A percentile compares a stretch with the other conserved stretches of the same genome.
Evolutionary conservation across 306 rosid genomes (phyloP).

Genomic region (Sechiopsis laciniata): DNA sequence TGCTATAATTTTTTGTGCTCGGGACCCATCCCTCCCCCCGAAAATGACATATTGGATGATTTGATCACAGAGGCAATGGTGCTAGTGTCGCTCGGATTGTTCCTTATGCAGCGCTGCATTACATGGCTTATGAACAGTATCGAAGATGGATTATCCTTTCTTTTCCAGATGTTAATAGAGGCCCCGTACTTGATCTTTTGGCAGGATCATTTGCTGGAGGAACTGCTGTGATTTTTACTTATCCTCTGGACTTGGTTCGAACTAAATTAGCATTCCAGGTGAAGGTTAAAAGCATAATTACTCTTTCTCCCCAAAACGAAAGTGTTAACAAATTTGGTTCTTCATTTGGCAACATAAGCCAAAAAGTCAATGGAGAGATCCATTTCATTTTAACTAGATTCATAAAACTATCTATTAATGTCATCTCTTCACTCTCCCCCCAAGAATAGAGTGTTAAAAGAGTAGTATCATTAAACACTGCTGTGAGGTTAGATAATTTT

Average conservation of each 20-base stretch:
- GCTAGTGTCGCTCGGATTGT: conserved; percentile 96
- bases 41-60: conserved; percentile 15
- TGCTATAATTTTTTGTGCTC: conserved; percentile 10
- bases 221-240: conserved; percentile 82
- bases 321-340: neutral
- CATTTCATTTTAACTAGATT: neutral
- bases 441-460: conserved; percentile 1
- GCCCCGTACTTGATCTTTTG: conserved; percentile 86
- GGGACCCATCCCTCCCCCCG: neutral
- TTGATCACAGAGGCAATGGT: conserved; percentile 76
- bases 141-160: conserved; percentile 71
- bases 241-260: conserved; percentile 85
- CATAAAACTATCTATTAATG: conserved; percentile 6
- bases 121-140: conserved; percentile 83
- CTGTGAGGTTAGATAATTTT: neutral
- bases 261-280: conserved; percentile 97
- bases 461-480: neutral
- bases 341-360: neutral
- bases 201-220: conserved; percentile 97
- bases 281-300: neutral
- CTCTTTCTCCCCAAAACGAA: neutral
- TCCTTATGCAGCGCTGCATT: conserved; percentile 92
- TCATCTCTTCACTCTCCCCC: neutral
- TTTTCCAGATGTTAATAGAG: conserved; percentile 62
- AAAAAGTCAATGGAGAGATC: neutral